These are phyloP conservation scores for Conringia planisiliqua DNA, from an alignment of 345 rosid genomes.

Conservation along the genomic window DNA sequence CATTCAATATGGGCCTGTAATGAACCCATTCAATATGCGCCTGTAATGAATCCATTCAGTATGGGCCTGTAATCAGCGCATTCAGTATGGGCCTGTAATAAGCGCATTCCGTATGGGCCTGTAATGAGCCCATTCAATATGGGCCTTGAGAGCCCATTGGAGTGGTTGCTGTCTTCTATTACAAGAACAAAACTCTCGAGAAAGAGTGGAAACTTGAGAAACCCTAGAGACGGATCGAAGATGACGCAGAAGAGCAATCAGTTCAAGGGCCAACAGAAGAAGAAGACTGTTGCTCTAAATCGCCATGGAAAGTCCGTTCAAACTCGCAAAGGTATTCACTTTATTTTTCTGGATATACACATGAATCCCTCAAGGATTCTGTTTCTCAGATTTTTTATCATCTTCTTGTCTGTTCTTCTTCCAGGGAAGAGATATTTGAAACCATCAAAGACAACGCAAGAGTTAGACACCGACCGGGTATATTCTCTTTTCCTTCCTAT, in stretches of 20 bases:
- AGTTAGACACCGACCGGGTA: slow-evolving; percentile 70
- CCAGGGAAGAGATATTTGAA: slow-evolving; percentile 71
- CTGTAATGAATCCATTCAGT: neutral
- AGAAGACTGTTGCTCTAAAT: slow-evolving; percentile 59
- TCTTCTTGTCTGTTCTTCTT: neutral
- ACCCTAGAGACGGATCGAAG: slow-evolving; percentile 34
- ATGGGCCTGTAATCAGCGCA: neutral
- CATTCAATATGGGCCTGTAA: neutral
- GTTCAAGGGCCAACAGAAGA: slow-evolving; percentile 85
- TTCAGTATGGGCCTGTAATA: neutral
- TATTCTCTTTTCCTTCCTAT: neutral
- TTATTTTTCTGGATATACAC: neutral
- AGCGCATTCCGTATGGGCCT: no score
- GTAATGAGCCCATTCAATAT: neutral
- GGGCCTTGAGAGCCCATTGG: neutral
- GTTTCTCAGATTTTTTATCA: neutral
- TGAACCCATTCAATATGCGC: no score
- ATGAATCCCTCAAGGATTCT: neutral
- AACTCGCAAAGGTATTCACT: slow-evolving; percentile 58
- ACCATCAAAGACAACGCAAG: slow-evolving; percentile 68
- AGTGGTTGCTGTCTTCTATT: neutral
- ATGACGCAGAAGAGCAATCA: slow-evolving; percentile 87
- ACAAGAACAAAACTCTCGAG: slow-evolving; percentile 1
- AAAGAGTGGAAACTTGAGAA: neutral
- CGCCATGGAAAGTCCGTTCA: slow-evolving; percentile 72